phyloP scores from a whole-genome alignment of 345 rosid genomes.

The Arabidopsis suecica region DNA sequence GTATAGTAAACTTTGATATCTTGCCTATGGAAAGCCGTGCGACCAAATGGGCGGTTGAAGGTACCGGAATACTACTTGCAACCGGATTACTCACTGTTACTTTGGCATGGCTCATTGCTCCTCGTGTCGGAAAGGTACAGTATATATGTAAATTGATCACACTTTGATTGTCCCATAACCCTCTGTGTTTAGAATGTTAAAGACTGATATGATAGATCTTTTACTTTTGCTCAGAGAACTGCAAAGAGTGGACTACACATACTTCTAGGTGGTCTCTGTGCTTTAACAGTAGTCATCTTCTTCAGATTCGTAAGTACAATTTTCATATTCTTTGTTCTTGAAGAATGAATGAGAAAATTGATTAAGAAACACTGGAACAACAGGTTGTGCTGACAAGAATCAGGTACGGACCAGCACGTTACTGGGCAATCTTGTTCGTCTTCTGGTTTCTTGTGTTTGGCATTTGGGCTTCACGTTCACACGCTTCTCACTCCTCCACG shows the following conservation, averaged over 20 bases:
- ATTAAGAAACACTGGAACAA: not conserved
- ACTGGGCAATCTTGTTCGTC: slow-evolving; percentile 93
- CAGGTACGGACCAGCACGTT: slow-evolving; percentile 95
- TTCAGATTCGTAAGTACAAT: slow-evolving; percentile 84
- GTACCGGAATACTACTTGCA: slow-evolving; percentile 89
- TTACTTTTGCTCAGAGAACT: slow-evolving; percentile 66
- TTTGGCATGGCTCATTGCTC: slow-evolving; percentile 95
- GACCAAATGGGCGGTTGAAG: slow-evolving; percentile 94
- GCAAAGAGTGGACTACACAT: slow-evolving; percentile 94
- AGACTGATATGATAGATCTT: slow-evolving; percentile 3
- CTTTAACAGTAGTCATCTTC: slow-evolving; percentile 85
- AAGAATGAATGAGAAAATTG: slow-evolving; percentile 5
- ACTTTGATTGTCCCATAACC: not conserved
- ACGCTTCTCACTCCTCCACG: slow-evolving; percentile 39
- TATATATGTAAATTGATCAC: slow-evolving; percentile 39
- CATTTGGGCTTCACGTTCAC: slow-evolving; percentile 83
- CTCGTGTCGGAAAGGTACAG: slow-evolving; percentile 87
- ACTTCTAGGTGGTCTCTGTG: slow-evolving; percentile 94
- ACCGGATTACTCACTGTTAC: slow-evolving; percentile 89
- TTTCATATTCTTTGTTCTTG: slow-evolving; percentile 18
- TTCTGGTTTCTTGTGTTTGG: slow-evolving; percentile 99
- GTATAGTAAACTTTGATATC: slow-evolving; percentile 55
- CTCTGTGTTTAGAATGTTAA: not conserved
- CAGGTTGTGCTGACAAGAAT: slow-evolving; percentile 93
- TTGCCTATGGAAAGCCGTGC: slow-evolving; percentile 67